Conservation (phyloP, 441 rosid species). For the Populus hybrid region DNA sequence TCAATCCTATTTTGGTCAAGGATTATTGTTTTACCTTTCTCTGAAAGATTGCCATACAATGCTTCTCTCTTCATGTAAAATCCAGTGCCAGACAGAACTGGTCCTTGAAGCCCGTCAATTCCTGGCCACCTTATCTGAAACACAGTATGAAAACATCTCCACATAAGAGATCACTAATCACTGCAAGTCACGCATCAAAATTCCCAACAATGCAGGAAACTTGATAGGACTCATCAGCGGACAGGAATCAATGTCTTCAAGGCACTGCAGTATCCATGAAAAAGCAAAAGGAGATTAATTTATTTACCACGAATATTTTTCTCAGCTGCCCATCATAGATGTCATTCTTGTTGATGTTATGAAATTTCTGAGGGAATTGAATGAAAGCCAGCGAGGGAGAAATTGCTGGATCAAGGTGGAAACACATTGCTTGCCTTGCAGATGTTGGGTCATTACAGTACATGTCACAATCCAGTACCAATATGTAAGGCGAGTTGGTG, state of each 20-base stretch:
- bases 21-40: constrained; percentile 10
- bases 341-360: constrained; percentile 34
- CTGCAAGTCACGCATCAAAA: neutral
- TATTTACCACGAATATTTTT: constrained; percentile 18
- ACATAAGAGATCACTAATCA: neutral
- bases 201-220: neutral
- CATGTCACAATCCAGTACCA: constrained; percentile 50
- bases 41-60: constrained; percentile 20
- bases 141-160: neutral
- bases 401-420: constrained; percentile 29
- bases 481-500: constrained; percentile 37
- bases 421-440: constrained; percentile 46
- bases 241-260: neutral
- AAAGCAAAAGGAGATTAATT: neutral
- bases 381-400: constrained; percentile 27
- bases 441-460: constrained; percentile 37
- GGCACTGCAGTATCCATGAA: neutral
- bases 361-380: constrained; percentile 46
- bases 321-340: constrained; percentile 32
- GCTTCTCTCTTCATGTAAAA: constrained; percentile 40
- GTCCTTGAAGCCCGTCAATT: constrained; percentile 42
- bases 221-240: neutral
- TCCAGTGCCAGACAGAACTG: constrained; percentile 34
- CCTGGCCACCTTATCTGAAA: constrained; percentile 33
- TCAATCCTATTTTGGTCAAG: neutral